A percentile compares a stretch with the other conserved stretches of the same genome.
Conservation (phyloP, 768 basidiomycete species). For the Arthromyces matolae region DNA sequence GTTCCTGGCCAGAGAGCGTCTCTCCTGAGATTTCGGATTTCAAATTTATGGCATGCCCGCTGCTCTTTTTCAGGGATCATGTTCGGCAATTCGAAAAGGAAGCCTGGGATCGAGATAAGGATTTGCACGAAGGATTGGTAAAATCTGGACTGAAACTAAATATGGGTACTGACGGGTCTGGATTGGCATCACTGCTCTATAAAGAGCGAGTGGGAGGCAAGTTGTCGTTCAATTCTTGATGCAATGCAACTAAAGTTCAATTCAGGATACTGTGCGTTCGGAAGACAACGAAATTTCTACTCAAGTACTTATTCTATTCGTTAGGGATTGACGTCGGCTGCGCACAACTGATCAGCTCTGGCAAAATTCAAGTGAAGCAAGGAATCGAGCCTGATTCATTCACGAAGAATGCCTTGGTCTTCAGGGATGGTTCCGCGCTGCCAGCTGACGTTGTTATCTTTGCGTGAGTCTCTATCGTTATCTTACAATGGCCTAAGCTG, state of each 20-base stretch:
- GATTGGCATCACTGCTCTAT: slow-evolving; percentile 23
- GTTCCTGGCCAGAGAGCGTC: slow-evolving; percentile 17
- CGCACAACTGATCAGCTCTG: slow-evolving; percentile 46
- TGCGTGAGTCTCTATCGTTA: slow-evolving; percentile 26
- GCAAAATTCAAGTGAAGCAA: slow-evolving; percentile 57
- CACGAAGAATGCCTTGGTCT: slow-evolving; percentile 29
- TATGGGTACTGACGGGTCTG: slow-evolving; percentile 31
- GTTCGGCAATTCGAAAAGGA: slow-evolving; percentile 14
- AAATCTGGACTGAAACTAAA: slow-evolving; percentile 36
- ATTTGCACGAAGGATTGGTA: slow-evolving; percentile 30
- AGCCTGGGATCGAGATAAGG: slow-evolving; percentile 26
- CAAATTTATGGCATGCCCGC: slow-evolving; percentile 20
- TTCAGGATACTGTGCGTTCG: slow-evolving; percentile 12
- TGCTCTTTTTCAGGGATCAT: slow-evolving; percentile 20
- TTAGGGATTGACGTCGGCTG: slow-evolving; percentile 44
- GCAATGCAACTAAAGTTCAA: not conserved
- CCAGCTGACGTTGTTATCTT: slow-evolving; percentile 44
- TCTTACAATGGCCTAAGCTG: not conserved
- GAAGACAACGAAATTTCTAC: not conserved
- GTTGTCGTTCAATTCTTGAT: not conserved
- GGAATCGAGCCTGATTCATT: slow-evolving; percentile 40
- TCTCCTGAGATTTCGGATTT: slow-evolving; percentile 24
- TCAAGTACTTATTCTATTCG: not conserved
- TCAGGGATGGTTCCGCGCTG: slow-evolving; percentile 36
- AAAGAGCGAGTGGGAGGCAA: slow-evolving; percentile 32